A percentile compares a stretch with the other conserved stretches of the same genome.
Evolutionary conservation across 208 protist genomes (phyloP).

Genomic region (Acanthamoeba castellanii): DNA sequence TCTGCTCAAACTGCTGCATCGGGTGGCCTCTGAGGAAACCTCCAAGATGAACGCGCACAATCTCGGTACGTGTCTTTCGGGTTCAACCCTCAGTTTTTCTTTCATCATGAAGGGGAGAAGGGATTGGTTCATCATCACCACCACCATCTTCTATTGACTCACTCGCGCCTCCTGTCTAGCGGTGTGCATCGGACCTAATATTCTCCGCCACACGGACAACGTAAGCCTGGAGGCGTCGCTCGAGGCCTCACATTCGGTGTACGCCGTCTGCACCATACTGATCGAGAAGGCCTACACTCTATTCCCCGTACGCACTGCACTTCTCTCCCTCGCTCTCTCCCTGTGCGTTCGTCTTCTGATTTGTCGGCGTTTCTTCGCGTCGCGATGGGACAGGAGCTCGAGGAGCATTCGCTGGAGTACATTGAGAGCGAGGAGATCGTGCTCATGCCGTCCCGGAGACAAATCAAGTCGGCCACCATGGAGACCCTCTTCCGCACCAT

Average conservation of each 20-base stretch:
- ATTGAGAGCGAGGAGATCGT: slow-evolving; percentile 59
- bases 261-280: slow-evolving; percentile 11
- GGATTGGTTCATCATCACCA: background rate
- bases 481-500: slow-evolving; percentile 59
- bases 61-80: background rate
- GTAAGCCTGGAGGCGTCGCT: slow-evolving; percentile 68
- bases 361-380: background rate
- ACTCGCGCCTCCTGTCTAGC: background rate
- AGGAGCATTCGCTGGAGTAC: slow-evolving; percentile 51
- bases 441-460: slow-evolving; percentile 48
- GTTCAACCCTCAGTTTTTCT: background rate
- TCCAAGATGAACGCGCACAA: slow-evolving; percentile 57
- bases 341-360: background rate
- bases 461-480: slow-evolving; percentile 74
- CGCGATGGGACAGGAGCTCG: slow-evolving; percentile 48
- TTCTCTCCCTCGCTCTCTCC: background rate
- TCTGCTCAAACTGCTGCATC: slow-evolving; percentile 70
- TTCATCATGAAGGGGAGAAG: too few species aligned
- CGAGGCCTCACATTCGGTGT: slow-evolving; percentile 27
- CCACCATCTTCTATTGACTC: background rate
- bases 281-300: slow-evolving; percentile 55
- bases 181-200: slow-evolving; percentile 72
- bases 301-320: slow-evolving; percentile 37
- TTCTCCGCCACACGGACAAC: slow-evolving; percentile 42
- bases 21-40: slow-evolving; percentile 40